Conservation (phyloP, 192 early-diverging fungal genomes). For the Haplosporangium gracile region DNA sequence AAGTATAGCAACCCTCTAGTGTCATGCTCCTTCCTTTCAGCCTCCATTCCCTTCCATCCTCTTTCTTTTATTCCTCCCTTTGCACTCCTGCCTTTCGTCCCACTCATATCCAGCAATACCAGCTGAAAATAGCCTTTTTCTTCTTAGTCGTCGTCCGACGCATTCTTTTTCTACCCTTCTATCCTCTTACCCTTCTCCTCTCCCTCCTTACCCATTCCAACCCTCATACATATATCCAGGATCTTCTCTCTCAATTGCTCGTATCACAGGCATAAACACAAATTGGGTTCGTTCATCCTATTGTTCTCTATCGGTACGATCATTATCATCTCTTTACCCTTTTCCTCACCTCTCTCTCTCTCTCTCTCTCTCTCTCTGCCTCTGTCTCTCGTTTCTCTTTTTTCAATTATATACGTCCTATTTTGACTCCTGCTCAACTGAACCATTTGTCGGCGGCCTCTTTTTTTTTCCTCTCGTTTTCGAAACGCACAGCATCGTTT, state of each 20-base stretch:
- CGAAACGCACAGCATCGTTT: neutral
- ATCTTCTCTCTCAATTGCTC: neutral
- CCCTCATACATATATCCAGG: neutral
- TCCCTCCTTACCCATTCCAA: neutral
- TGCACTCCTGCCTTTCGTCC: neutral
- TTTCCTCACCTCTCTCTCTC: too few species aligned
- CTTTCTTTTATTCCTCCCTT: neutral
- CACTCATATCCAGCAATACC: neutral
- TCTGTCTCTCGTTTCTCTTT: neutral
- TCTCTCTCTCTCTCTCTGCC: neutral
- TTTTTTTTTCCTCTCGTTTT: neutral
- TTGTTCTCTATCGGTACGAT: neutral
- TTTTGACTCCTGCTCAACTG: constrained; percentile 1
- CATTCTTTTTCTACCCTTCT: neutral
- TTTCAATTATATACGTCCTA: neutral
- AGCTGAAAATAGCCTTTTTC: neutral
- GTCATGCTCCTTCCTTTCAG: neutral
- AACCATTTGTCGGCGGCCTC: neutral
- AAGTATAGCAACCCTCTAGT: neutral
- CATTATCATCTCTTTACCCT: too few species aligned
- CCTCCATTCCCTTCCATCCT: neutral
- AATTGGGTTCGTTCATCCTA: neutral
- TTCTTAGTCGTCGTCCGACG: neutral
- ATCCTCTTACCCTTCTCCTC: neutral
- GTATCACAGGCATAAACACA: neutral